These are phyloP conservation scores for Lipomyces mesembrius DNA, from an alignment of 805 yeast genomes.

Conservation along the genomic window DNA sequence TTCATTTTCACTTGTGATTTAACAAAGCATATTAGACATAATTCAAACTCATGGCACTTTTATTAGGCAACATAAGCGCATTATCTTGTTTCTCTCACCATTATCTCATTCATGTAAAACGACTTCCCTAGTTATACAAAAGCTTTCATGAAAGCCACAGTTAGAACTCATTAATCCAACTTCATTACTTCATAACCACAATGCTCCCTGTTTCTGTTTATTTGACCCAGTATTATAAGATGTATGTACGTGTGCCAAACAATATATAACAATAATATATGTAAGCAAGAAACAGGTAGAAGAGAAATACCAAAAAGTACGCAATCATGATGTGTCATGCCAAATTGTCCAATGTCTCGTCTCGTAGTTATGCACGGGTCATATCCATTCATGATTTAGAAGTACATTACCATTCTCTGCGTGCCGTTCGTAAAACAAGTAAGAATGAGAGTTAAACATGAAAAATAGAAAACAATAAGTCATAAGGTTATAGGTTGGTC, in stretches of 20 bases:
- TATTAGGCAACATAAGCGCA: background rate
- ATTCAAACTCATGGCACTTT: background rate
- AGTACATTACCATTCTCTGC: background rate
- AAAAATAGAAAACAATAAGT: background rate
- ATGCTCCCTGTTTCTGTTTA: background rate
- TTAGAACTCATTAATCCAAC: background rate
- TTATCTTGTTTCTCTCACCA: background rate
- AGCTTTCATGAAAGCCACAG: background rate
- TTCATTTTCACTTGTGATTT: background rate
- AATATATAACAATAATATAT: background rate
- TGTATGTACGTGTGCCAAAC: background rate
- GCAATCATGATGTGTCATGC: background rate
- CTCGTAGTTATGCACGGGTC: background rate
- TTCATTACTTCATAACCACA: background rate
- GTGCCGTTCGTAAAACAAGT: conserved; percentile 1
- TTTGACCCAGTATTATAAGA: background rate
- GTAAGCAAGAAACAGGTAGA: background rate
- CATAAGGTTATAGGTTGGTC: background rate
- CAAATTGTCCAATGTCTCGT: background rate
- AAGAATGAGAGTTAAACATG: background rate
- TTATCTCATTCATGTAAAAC: background rate
- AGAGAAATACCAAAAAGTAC: background rate
- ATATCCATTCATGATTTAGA: conserved; percentile 1
- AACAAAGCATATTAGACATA: background rate
- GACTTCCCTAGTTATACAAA: background rate